A percentile compares a stretch with the other conserved stretches of the same genome.
Evolutionary conservation across 768 basidiomycete species (phyloP).

Genomic region (Leucosporidium creatinivorum): DNA sequence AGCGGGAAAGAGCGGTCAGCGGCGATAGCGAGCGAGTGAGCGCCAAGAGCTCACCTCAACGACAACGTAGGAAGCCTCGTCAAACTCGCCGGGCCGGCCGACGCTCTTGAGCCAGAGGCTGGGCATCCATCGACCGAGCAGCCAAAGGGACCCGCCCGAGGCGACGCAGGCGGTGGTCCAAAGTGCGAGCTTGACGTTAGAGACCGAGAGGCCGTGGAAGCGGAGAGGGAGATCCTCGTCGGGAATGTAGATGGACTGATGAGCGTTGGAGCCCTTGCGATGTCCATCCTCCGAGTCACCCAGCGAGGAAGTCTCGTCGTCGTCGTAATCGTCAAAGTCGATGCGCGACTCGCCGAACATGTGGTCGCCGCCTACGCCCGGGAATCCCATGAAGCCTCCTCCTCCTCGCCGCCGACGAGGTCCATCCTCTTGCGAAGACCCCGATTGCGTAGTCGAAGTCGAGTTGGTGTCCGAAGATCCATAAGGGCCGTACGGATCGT

Average conservation of each 20-base stretch:
- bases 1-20: conserved; percentile 12
- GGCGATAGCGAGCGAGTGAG: neutral
- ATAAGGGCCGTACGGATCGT: conserved; percentile 37
- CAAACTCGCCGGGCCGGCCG: conserved; percentile 73
- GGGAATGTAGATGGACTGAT: conserved; percentile 73
- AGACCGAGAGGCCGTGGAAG: conserved; percentile 73
- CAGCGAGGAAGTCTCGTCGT: conserved; percentile 4
- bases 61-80: conserved; percentile 59
- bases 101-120: conserved; percentile 83
- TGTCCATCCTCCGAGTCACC: conserved; percentile 7
- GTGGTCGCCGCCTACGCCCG: conserved; percentile 49
- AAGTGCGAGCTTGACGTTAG: conserved; percentile 54
- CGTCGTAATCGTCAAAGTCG: conserved; percentile 50
- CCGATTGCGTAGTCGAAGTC: conserved; percentile 15
- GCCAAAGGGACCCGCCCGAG: conserved; percentile 62
- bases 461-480: conserved; percentile 25
- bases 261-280: conserved; percentile 39
- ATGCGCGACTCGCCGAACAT: conserved; percentile 76
- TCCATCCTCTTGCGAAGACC: conserved; percentile 21
- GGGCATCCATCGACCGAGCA: conserved; percentile 92
- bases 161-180: conserved; percentile 68
- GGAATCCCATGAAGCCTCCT: conserved; percentile 22
- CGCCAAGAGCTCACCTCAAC: conserved; percentile 62
- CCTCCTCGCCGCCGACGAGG: conserved; percentile 11
- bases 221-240: conserved; percentile 87